phyloP scores from a whole-genome alignment of 2,329 filamentous ascomycete species.

The Trichoderma endophyticum region DNA sequence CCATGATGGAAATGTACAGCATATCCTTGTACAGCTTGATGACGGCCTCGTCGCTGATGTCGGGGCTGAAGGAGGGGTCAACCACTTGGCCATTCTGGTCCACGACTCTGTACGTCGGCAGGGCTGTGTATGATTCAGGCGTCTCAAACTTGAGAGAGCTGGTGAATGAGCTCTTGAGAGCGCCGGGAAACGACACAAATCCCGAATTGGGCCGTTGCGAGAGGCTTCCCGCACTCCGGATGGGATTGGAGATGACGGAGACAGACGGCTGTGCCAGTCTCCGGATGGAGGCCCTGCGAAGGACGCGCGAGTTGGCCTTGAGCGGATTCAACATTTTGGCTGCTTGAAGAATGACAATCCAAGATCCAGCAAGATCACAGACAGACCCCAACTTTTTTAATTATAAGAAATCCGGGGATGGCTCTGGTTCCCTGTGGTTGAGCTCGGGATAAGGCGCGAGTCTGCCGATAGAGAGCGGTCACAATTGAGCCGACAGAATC shows the following conservation, averaged over 20 bases:
- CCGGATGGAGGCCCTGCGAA: conserved; percentile 1
- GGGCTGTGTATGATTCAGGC: conserved; percentile 67
- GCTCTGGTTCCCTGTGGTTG: not conserved
- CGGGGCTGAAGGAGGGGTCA: conserved; percentile 65
- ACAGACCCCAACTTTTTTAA: not conserved
- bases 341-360: not conserved
- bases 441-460: conserved; percentile 3
- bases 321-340: not conserved
- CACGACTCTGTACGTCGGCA: conserved; percentile 89
- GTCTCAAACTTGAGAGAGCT: conserved; percentile 72
- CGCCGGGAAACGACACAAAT: conserved; percentile 80
- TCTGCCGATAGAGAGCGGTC: conserved; percentile 25
- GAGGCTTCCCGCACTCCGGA: conserved; percentile 46
- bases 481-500: conserved; percentile 34
- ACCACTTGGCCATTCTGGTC: conserved; percentile 84
- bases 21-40: conserved; percentile 63
- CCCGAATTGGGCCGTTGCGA: conserved; percentile 56
- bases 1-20: conserved; percentile 77
- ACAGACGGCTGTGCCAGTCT: conserved; percentile 11
- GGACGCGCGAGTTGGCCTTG: conserved; percentile 10
- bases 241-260: conserved; percentile 8
- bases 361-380: not conserved
- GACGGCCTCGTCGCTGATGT: conserved; percentile 63
- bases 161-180: conserved; percentile 90
- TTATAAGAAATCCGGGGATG: conserved; percentile 1